Percentiles rank a stretch among this genome's conserved stretches.
Evolutionary conservation across 768 basidiomycete species (phyloP).

Genomic region (Panellus pusillus): DNA sequence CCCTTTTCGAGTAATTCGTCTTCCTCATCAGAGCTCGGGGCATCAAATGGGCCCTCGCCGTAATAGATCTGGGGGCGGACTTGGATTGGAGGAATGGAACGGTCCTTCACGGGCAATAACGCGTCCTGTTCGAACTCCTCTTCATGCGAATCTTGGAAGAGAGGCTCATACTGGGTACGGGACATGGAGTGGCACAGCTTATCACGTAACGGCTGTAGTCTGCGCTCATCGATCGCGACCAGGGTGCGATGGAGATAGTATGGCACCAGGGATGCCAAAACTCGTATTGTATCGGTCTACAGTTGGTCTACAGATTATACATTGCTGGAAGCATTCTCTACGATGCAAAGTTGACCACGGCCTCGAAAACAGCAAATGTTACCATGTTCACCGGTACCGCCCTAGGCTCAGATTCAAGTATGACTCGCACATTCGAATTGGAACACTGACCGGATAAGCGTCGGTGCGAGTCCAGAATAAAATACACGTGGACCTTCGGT

Average conservation of each 20-base stretch:
- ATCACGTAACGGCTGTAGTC: too few species aligned
- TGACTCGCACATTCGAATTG: too few species aligned
- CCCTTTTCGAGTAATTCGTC: constrained; percentile 55
- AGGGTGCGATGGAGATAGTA: too few species aligned
- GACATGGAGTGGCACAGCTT: constrained; percentile 16
- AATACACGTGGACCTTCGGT: constrained; percentile 70
- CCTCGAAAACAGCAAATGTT: constrained; percentile 74
- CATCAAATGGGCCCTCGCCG: constrained; percentile 74
- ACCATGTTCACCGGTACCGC: constrained; percentile 89
- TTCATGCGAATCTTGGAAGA: constrained; percentile 14
- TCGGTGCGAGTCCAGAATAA: constrained; percentile 75
- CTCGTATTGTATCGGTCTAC: too few species aligned
- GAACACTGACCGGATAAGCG: constrained; percentile 66
- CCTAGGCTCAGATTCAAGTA: constrained; percentile 34
- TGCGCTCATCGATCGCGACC: too few species aligned
- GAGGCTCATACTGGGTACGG: constrained; percentile 19
- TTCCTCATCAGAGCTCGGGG: constrained; percentile 80
- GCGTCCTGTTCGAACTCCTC: constrained; percentile 15
- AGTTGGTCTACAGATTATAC: too few species aligned
- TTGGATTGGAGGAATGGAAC: constrained; percentile 7
- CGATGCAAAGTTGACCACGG: constrained; percentile 40
- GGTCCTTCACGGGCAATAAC: constrained; percentile 8
- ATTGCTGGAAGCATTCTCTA: background rate
- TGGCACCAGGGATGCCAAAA: too few species aligned
- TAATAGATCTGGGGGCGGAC: constrained; percentile 53